A percentile compares a stretch with the other conserved stretches of the same genome.
phyloP scores from a whole-genome alignment of 1,284 basidiomycete genomes.

The Ceratobasidium sp. region DNA sequence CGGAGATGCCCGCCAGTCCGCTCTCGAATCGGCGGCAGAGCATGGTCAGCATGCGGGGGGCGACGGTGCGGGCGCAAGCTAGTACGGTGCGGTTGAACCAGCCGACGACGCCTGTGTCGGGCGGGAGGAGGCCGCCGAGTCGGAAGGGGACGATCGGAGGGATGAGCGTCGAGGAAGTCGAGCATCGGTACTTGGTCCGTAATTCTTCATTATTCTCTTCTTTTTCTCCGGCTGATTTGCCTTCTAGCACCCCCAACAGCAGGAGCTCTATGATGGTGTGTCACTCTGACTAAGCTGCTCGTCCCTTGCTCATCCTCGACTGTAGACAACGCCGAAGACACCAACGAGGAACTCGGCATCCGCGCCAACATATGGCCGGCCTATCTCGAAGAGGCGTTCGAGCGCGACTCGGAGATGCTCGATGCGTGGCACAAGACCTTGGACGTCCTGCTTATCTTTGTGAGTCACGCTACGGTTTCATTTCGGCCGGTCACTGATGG shows the following conservation, averaged over 20 bases:
- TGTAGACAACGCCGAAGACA: conserved; percentile 38
- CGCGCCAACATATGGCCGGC: conserved; percentile 44
- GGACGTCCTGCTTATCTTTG: conserved; percentile 46
- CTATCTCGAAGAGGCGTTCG: conserved; percentile 40
- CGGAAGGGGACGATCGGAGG: conserved; percentile 38
- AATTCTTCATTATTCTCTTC: neutral
- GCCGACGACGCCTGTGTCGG: neutral
- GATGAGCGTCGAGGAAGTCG: conserved; percentile 41
- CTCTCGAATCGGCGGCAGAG: conserved; percentile 27
- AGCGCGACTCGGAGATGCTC: conserved; percentile 44
- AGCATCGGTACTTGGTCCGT: conserved; percentile 38
- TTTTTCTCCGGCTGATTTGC: neutral
- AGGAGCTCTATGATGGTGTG: conserved; percentile 36
- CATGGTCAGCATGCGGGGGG: conserved; percentile 21
- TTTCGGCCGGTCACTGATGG: neutral
- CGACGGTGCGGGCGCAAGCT: neutral
- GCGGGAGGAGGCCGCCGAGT: conserved; percentile 30
- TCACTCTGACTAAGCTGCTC: conserved; percentile 8
- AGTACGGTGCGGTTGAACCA: conserved; percentile 24
- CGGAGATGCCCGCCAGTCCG: conserved; percentile 36
- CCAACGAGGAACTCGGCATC: conserved; percentile 43
- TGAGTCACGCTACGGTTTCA: conserved; percentile 10
- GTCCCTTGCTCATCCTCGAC: neutral
- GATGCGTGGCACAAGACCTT: conserved; percentile 43
- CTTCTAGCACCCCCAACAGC: conserved; percentile 32